Percentiles rank a stretch among this genome's conserved stretches.
phyloP scores from a whole-genome alignment of 208 protist genomes.

The Novymonas esmeraldas region DNA sequence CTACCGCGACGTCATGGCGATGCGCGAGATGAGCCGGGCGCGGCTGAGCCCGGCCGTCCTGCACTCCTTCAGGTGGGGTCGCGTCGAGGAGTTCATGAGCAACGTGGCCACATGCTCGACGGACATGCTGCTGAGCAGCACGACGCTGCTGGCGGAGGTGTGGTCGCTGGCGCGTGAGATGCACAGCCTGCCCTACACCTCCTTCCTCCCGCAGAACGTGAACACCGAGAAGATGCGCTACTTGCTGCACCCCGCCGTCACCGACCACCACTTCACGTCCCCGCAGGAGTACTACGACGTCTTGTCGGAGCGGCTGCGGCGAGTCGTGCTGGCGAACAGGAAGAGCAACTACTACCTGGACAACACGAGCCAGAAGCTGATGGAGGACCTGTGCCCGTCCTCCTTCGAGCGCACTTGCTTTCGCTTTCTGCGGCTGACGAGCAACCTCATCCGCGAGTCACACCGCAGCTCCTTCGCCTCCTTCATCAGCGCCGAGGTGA shows the following conservation, averaged over 20 bases:
- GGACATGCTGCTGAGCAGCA: slow-evolving; percentile 70
- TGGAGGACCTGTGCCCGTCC: slow-evolving; percentile 76
- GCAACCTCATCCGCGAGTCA: slow-evolving; percentile 39
- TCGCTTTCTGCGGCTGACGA: slow-evolving; percentile 71
- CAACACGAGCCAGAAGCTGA: slow-evolving; percentile 47
- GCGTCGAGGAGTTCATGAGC: slow-evolving; percentile 88
- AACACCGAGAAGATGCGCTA: slow-evolving; percentile 42
- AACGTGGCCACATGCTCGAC: slow-evolving; percentile 73
- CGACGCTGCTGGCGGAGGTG: slow-evolving; percentile 59
- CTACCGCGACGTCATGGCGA: slow-evolving; percentile 68
- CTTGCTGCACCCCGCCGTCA: slow-evolving; percentile 11
- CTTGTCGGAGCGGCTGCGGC: slow-evolving; percentile 28
- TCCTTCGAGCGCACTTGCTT: slow-evolving; percentile 81
- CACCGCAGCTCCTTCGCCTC: slow-evolving; percentile 46
- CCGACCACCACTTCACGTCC: slow-evolving; percentile 15
- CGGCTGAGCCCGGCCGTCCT: slow-evolving; percentile 71
- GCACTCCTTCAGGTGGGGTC: slow-evolving; percentile 83
- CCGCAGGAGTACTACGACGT: slow-evolving; percentile 42
- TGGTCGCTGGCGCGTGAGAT: slow-evolving; percentile 56
- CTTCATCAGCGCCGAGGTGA: slow-evolving; percentile 57
- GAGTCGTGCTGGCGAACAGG: slow-evolving; percentile 25
- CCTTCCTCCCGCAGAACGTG: slow-evolving; percentile 68
- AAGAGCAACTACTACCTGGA: slow-evolving; percentile 44
- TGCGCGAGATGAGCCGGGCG: slow-evolving; percentile 77
- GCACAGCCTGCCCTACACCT: slow-evolving; percentile 53